Conservation (phyloP, 805 yeast genomes). For the Lipomyces sp. region DNA sequence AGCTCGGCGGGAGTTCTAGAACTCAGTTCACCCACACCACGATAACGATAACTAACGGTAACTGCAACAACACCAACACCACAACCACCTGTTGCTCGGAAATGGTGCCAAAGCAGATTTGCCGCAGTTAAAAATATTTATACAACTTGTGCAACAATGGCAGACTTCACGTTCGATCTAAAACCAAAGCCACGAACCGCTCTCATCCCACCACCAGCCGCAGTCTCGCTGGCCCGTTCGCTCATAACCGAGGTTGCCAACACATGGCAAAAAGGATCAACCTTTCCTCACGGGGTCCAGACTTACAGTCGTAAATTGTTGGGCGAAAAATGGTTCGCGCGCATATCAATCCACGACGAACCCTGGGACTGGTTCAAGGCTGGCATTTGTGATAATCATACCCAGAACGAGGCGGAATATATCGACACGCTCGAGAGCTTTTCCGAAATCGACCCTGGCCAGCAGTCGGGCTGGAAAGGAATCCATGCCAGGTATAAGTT, state of each 20-base stretch:
- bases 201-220: constrained; percentile 24
- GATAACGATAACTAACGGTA: too few species aligned
- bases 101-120: not conserved
- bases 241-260: constrained; percentile 26
- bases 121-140: not conserved
- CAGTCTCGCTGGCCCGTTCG: constrained; percentile 30
- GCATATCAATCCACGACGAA: constrained; percentile 45
- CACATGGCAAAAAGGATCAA: constrained; percentile 16
- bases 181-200: constrained; percentile 13
- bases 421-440: constrained; percentile 44
- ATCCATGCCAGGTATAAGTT: constrained; percentile 42
- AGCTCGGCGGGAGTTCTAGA: too few species aligned
- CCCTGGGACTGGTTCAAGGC: constrained; percentile 42
- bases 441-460: constrained; percentile 36
- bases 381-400: constrained; percentile 47
- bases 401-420: constrained; percentile 48
- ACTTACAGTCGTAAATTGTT: constrained; percentile 21
- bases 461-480: constrained; percentile 28
- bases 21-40: too few species aligned
- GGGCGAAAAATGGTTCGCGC: constrained; percentile 48
- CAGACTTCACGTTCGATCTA: constrained; percentile 27
- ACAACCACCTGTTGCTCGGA: not conserved
- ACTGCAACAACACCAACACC: not conserved
- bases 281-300: constrained; percentile 19
- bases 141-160: not conserved